phyloP scores from a whole-genome alignment of 495 filamentous ascomycete species.

The Daldinia caldariorum region DNA sequence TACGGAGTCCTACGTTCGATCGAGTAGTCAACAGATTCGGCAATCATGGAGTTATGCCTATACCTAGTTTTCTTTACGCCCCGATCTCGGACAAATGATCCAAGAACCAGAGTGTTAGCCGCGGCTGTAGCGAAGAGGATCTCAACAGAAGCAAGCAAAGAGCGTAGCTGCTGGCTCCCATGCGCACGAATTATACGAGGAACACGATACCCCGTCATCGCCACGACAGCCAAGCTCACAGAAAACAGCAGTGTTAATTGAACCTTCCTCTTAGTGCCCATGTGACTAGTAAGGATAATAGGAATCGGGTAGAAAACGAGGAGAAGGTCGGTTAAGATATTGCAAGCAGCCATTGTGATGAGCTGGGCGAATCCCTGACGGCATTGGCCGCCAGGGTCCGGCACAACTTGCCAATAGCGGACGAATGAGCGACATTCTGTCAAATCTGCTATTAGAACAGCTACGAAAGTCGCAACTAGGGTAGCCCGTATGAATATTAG shows the following conservation, averaged over 20 bases:
- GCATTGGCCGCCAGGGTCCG: conserved; percentile 86
- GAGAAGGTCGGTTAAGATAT: conserved; percentile 87
- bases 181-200: conserved; percentile 69
- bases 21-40: conserved; percentile 57
- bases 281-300: conserved; percentile 77
- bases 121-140: conserved; percentile 79
- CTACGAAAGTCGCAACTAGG: conserved; percentile 78
- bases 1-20: conserved; percentile 58
- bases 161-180: conserved; percentile 77
- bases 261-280: conserved; percentile 71
- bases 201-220: conserved; percentile 79
- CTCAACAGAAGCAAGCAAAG: conserved; percentile 80
- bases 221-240: conserved; percentile 80
- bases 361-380: conserved; percentile 85
- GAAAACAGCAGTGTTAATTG: conserved; percentile 79
- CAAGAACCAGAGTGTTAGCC: conserved; percentile 80
- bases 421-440: conserved; percentile 85
- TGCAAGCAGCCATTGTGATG: conserved; percentile 84
- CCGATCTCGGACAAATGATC: conserved; percentile 81
- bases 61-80: conserved; percentile 83
- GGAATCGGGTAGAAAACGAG: conserved; percentile 89
- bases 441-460: conserved; percentile 80
- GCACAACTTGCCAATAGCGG: conserved; percentile 91
- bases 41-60: conserved; percentile 62
- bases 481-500: conserved; percentile 77